Evolutionary conservation across 805 yeast species (phyloP).

Genomic region (Candida michaelii): DNA sequence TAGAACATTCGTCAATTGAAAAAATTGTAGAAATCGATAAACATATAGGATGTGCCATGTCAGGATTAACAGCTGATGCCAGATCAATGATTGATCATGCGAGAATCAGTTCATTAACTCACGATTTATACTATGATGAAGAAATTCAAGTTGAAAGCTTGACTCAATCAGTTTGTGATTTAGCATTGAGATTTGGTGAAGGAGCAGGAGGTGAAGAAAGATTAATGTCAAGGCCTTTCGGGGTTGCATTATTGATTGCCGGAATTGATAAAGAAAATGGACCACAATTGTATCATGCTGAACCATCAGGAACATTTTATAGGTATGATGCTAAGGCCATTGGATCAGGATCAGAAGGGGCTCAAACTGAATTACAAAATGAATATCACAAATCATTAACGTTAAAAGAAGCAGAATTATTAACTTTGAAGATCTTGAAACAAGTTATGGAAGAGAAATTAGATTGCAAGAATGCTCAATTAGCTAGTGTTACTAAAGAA

Average conservation of each 20-base stretch:
- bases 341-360: conserved; percentile 99
- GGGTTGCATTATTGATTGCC: conserved; percentile 94
- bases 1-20: conserved; percentile 92
- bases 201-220: conserved; percentile 96
- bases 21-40: conserved; percentile 92
- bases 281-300: conserved; percentile 97
- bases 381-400: conserved; percentile 94
- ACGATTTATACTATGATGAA: conserved; percentile 87
- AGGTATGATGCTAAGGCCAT: conserved; percentile 98
- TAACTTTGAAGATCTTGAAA: conserved; percentile 84
- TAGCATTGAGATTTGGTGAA: conserved; percentile 95
- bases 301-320: conserved; percentile 97
- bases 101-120: conserved; percentile 83
- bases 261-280: conserved; percentile 93
- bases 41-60: conserved; percentile 98
- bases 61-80: conserved; percentile 98
- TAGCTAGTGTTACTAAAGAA: conserved; percentile 86
- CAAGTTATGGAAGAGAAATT: conserved; percentile 99
- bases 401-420: conserved; percentile 85
- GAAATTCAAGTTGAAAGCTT: conserved; percentile 87
- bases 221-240: conserved; percentile 97
- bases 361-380: conserved; percentile 95
- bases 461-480: conserved; percentile 92
- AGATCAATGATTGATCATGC: conserved; percentile 99
- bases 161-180: conserved; percentile 95